Evolutionary conservation across 73 alveolate species (phyloP), one percentile per base, ranked within the genome.

Genomic region (Paramecium bursaria): DNA sequence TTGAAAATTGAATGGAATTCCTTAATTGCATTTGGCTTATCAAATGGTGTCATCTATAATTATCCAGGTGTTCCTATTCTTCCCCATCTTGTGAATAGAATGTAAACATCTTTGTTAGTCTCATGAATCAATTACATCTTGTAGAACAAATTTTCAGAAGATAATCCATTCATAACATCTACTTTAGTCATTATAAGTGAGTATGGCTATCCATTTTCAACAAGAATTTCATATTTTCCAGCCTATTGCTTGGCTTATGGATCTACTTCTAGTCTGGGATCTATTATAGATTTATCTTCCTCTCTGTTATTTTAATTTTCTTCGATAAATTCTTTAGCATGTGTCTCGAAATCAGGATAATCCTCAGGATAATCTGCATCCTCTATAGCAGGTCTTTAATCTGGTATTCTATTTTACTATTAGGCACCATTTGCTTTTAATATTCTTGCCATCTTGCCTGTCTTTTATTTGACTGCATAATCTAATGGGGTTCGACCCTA

Each of bases 51-150:
- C 74, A 96, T 85, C 90, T 97, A 93, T 85, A 91, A 87, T 74
- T 94, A 95, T 10, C 99, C 99, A 60, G 79, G 90, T 75, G 94
- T 98, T 15, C 99, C 99, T 23, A 97, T 96, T 50, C 99, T 75
- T 0, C 99, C 99, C 96, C 96, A 97, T 85, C 98, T 91, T 13
- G 99, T 97, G 74, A 96, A 96, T 11, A 97, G 95, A 7, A 97
- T 90, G 82, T 85, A 96, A 75, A 96, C 95, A 74, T 95, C 97
- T 73, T 96, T 86, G 73, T 96, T 96, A 29, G 87, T 86, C 74
- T 97, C 99, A 82, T 93, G 95, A 9, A 97, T 80, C 48, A 97
- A 76, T 90, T 97, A 95, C 94, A 97, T 93, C 60, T 88, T 95
- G 86, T 97, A 97, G 94, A 97, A 97, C 73, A 95, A 95, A 86